Conservation (phyloP, 2,329 filamentous ascomycete genomes). For the Ciborinia camelliae region DNA sequence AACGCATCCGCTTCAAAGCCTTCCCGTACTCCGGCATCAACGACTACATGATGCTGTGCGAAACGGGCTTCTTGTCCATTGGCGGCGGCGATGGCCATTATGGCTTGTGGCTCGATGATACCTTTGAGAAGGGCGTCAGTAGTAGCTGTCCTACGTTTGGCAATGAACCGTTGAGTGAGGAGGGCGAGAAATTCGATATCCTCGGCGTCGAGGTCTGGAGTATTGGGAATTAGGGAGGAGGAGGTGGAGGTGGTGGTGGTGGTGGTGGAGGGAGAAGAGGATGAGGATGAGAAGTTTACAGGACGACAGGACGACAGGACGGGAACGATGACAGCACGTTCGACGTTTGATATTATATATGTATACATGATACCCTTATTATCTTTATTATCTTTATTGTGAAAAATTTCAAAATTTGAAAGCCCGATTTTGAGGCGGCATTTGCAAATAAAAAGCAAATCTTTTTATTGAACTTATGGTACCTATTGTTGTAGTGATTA, state of each 20-base stretch:
- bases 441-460: no score
- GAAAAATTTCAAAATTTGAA: no score
- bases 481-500: no score
- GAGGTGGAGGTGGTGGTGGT: neutral
- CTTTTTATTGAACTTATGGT: no score
- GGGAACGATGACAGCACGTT: neutral
- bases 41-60: constrained; percentile 94
- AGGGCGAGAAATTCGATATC: constrained; percentile 87
- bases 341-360: neutral
- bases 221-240: constrained; percentile 54
- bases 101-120: constrained; percentile 88
- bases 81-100: constrained; percentile 88
- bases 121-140: constrained; percentile 79
- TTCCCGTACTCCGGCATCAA: constrained; percentile 96
- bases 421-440: no score
- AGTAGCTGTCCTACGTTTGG: constrained; percentile 86
- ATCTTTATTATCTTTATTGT: no score
- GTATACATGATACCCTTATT: constrained; percentile 19
- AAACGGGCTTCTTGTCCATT: constrained; percentile 77
- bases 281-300: neutral
- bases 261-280: neutral
- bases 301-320: neutral
- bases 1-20: constrained; percentile 89
- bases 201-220: constrained; percentile 93
- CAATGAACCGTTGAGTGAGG: constrained; percentile 89